These are phyloP conservation scores for Paramecium primaurelia DNA, from an alignment of 73 alveolate genomes.

Conservation along the genomic window DNA sequence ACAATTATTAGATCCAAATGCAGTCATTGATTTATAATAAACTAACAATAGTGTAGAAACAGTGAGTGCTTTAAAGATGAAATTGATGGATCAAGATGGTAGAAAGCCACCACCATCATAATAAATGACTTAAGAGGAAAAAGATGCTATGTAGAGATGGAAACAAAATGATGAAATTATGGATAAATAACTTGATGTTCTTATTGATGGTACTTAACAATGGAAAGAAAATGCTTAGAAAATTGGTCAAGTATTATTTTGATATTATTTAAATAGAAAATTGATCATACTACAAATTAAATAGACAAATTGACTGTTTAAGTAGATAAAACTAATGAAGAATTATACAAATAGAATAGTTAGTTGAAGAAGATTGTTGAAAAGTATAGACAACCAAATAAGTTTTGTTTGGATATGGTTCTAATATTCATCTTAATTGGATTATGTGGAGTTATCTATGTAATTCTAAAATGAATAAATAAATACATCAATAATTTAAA, in stretches of 20 bases:
- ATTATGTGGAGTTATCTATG: conserved; percentile 25
- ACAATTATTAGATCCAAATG: conserved; percentile 17
- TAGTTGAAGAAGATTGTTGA: neutral
- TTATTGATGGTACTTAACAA: neutral
- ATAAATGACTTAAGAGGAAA: neutral
- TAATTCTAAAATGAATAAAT: neutral
- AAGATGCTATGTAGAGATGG: conserved; percentile 26
- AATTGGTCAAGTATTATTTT: neutral
- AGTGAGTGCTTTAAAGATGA: neutral
- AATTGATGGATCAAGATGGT: conserved; percentile 35
- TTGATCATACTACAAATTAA: conserved; percentile 6
- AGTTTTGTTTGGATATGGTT: conserved; percentile 35
- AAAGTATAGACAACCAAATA: conserved; percentile 30
- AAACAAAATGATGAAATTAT: neutral
- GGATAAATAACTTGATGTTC: conserved; percentile 17
- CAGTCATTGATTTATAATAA: neutral
- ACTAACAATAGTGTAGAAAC: neutral
- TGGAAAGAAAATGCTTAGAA: conserved; percentile 24
- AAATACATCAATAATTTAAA: neutral
- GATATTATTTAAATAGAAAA: neutral
- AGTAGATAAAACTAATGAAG: conserved; percentile 31
- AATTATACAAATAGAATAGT: neutral
- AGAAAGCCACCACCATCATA: conserved; percentile 26
- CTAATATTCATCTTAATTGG: neutral
- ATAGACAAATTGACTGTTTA: neutral